phyloP scores from a whole-genome alignment of 164 flowering plant genomes.

The Brasenia schreberi region DNA sequence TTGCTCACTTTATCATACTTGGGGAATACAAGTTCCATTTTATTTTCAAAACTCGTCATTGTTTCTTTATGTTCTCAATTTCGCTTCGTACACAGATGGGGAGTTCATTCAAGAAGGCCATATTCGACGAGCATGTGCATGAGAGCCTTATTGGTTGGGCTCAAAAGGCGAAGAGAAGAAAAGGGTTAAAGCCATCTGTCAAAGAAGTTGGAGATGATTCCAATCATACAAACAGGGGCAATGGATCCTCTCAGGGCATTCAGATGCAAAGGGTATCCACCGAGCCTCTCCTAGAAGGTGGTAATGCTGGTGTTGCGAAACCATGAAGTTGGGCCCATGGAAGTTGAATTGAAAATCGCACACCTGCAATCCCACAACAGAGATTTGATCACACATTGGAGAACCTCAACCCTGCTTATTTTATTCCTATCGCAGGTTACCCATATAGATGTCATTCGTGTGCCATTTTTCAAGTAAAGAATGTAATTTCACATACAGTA shows the following conservation, averaged over 20 bases:
- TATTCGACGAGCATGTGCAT: constrained; percentile 38
- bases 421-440: not conserved
- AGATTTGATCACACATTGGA: not conserved
- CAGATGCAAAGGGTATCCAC: not conserved
- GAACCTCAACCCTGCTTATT: not conserved
- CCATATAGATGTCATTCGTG: constrained; percentile 7
- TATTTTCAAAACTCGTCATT: not conserved
- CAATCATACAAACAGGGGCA: not conserved
- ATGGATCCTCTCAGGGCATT: not conserved
- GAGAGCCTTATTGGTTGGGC: constrained; percentile 38
- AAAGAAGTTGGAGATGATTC: not conserved
- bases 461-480: constrained; percentile 16
- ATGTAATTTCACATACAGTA: constrained; percentile 6
- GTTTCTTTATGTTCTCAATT: not conserved
- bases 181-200: not conserved
- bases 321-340: constrained; percentile 2
- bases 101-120: constrained; percentile 29
- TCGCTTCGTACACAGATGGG: constrained; percentile 40
- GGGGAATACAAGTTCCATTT: not conserved
- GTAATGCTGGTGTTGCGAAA: not conserved
- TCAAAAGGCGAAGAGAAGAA: constrained; percentile 29
- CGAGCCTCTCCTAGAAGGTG: not conserved
- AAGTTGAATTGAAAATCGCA: too few species aligned
- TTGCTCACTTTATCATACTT: too few species aligned
- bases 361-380: not conserved